Evolutionary conservation across 345 rosid species (phyloP).

Genomic region (Erodium maritimum): DNA sequence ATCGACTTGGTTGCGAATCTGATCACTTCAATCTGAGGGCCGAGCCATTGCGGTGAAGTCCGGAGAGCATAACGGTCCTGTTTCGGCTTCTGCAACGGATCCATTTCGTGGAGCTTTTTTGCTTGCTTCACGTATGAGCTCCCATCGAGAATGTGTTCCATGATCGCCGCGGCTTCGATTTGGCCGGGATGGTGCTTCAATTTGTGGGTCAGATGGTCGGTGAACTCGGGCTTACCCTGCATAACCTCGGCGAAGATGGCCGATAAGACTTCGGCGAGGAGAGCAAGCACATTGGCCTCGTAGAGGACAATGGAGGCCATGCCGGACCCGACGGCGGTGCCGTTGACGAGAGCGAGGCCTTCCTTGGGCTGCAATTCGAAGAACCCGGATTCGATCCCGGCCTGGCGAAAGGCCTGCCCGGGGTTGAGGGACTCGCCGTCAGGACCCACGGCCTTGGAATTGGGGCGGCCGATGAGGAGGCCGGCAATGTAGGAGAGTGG

Average conservation of each 20-base stretch:
- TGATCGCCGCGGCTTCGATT: conserved; percentile 50
- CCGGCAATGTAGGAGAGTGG: conserved; percentile 68
- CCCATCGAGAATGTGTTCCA: conserved; percentile 54
- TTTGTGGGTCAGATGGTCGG: conserved; percentile 44
- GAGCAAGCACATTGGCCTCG: conserved; percentile 27
- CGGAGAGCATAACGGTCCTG: conserved; percentile 45
- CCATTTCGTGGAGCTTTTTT: conserved; percentile 30
- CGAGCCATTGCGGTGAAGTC: conserved; percentile 53
- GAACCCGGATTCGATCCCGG: conserved; percentile 31
- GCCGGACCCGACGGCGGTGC: conserved; percentile 63
- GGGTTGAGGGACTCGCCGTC: conserved; percentile 37
- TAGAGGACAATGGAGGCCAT: conserved; percentile 46
- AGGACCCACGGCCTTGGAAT: conserved; percentile 50
- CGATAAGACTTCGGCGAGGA: conserved; percentile 29
- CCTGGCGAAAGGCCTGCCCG: conserved; percentile 30
- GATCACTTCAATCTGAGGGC: conserved; percentile 47
- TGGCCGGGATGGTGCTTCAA: conserved; percentile 54
- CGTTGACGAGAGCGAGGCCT: conserved; percentile 72
- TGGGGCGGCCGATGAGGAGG: conserved; percentile 46
- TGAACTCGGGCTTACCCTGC: conserved; percentile 43
- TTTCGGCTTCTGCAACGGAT: conserved; percentile 42
- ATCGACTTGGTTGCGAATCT: conserved; percentile 32
- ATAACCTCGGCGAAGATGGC: conserved; percentile 45
- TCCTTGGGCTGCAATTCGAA: conserved; percentile 64
- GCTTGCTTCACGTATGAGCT: conserved; percentile 35